Percentiles rank a stretch among this genome's conserved stretches.
Evolutionary conservation across 2,329 filamentous ascomycete species (phyloP).

Genomic region (Colletotrichum sp.): DNA sequence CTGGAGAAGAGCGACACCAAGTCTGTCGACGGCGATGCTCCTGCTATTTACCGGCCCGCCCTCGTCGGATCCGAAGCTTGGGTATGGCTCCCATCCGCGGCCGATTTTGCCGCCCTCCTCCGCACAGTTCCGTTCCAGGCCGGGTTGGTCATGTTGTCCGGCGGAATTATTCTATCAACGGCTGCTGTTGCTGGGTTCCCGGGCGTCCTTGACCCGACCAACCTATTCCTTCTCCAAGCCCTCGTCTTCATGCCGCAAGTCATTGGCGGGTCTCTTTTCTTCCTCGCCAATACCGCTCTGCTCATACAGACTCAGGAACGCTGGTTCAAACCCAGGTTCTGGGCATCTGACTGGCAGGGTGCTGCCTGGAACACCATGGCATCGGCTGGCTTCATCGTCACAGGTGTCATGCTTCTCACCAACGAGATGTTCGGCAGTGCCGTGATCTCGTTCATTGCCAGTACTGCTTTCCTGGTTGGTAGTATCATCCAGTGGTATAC

Average conservation of each 20-base stretch:
- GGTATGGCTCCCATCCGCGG: neutral
- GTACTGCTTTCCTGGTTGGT: neutral
- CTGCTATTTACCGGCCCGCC: neutral
- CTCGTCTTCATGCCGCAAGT: neutral
- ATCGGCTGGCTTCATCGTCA: neutral
- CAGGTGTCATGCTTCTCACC: neutral
- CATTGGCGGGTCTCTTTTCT: neutral
- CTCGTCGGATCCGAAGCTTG: neutral
- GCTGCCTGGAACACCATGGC: neutral
- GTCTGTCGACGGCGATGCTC: neutral
- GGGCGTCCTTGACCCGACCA: neutral
- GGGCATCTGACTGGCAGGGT: neutral
- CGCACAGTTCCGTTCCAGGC: neutral
- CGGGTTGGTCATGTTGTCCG: neutral
- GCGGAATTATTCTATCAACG: neutral
- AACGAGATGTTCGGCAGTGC: neutral
- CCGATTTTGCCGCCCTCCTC: neutral
- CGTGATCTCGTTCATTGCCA: neutral
- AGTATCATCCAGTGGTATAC: neutral
- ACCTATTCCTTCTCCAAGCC: neutral
- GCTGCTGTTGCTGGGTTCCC: neutral
- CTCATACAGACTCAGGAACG: neutral
- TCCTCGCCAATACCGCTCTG: neutral
- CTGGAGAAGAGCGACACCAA: neutral
- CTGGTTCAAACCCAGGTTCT: neutral